A percentile compares a stretch with the other conserved stretches of the same genome.
Conservation (phyloP, 306 rosid genomes). For the Begonia peltatifolia region DNA sequence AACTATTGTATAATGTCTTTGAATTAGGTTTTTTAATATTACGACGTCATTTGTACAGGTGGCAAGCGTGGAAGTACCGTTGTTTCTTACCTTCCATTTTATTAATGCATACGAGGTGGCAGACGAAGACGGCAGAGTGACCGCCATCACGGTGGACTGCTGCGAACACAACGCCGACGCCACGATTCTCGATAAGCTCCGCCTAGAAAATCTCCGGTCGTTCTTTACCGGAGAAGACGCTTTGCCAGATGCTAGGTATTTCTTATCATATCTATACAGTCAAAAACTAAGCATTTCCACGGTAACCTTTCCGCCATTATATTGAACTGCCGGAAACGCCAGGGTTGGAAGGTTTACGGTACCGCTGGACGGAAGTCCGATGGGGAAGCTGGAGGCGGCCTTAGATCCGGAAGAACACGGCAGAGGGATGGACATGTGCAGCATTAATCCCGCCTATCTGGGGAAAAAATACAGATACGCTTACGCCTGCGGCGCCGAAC, state of each 20-base stretch:
- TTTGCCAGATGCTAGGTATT: slow-evolving; percentile 75
- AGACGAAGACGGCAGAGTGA: slow-evolving; percentile 78
- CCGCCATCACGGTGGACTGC: slow-evolving; percentile 57
- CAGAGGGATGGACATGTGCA: slow-evolving; percentile 91
- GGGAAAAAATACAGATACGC: slow-evolving; percentile 79
- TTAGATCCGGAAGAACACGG: slow-evolving; percentile 87
- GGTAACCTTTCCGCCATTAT: background rate
- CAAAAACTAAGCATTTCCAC: too few species aligned
- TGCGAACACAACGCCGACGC: slow-evolving; percentile 77
- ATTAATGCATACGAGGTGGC: slow-evolving; percentile 81
- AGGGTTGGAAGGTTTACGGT: slow-evolving; percentile 87
- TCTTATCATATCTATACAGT: background rate
- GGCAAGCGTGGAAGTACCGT: slow-evolving; percentile 83
- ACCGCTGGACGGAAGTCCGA: slow-evolving; percentile 63
- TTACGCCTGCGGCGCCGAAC: slow-evolving; percentile 88
- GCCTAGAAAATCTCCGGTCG: slow-evolving; percentile 51
- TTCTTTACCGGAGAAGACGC: slow-evolving; percentile 36
- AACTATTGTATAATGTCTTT: too few species aligned
- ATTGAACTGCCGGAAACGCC: background rate
- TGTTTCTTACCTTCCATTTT: slow-evolving; percentile 75
- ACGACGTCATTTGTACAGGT: slow-evolving; percentile 25
- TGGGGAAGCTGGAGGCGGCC: slow-evolving; percentile 67
- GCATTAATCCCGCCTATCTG: slow-evolving; percentile 57
- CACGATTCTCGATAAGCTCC: slow-evolving; percentile 48
- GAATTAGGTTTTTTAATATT: too few species aligned